Conservation (phyloP, 768 basidiomycete species). For the Psilocybe cubensis region DNA sequence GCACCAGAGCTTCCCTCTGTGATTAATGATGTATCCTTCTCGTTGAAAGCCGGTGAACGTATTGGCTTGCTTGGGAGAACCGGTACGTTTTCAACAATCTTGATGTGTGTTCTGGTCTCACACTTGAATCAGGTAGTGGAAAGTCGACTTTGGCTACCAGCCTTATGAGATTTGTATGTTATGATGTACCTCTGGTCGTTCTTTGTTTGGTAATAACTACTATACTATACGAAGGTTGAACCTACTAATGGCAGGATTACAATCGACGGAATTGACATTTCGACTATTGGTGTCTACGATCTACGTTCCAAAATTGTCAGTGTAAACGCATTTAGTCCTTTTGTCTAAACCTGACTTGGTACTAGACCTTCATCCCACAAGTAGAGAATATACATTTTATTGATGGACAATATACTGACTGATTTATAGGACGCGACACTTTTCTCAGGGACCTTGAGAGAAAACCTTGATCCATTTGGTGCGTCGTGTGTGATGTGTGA, state of each 20-base stretch:
- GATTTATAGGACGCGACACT: conserved; percentile 63
- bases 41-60: conserved; percentile 75
- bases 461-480: conserved; percentile 78
- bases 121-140: conserved; percentile 64
- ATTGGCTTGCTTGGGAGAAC: conserved; percentile 85
- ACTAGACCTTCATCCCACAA: conserved; percentile 78
- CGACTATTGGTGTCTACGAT: conserved; percentile 83
- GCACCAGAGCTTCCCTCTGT: conserved; percentile 84
- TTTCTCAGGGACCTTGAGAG: conserved; percentile 83
- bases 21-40: conserved; percentile 75
- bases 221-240: conserved; percentile 53
- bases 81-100: conserved; percentile 38
- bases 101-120: neutral
- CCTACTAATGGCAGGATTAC: conserved; percentile 74
- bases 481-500: too few relatives aligned
- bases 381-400: conserved; percentile 52
- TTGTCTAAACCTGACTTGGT: conserved; percentile 30
- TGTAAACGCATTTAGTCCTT: neutral
- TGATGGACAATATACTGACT: neutral
- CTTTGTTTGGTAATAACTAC: neutral
- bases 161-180: conserved; percentile 74
- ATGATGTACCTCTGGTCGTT: neutral
- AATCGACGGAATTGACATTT: conserved; percentile 89
- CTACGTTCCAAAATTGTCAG: conserved; percentile 74
- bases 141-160: conserved; percentile 89